Evolutionary conservation across 169 alveolate genomes (phyloP).

Genomic region (Cryptosporidium parvum): DNA sequence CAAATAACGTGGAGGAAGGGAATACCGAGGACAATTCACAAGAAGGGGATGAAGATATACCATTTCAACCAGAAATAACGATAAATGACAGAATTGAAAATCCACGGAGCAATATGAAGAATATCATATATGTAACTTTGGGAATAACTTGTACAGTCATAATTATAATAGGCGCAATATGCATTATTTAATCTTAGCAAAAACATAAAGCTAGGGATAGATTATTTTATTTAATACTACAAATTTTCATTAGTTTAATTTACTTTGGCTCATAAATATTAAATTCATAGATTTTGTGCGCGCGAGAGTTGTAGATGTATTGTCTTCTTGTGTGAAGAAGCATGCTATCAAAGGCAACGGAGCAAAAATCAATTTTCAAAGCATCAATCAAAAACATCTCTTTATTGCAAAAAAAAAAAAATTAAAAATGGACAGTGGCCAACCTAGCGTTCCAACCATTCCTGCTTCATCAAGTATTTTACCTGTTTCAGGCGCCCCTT

Average conservation of each 20-base stretch:
- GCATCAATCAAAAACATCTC: background rate
- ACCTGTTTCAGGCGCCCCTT: slow-evolving; percentile 71
- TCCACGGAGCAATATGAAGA: background rate
- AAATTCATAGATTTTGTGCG: background rate
- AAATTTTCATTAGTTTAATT: background rate
- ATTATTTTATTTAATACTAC: too few species aligned
- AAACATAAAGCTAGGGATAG: background rate
- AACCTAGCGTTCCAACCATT: slow-evolving; percentile 74
- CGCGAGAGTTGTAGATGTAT: background rate
- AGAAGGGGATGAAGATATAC: slow-evolving; percentile 16
- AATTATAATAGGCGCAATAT: slow-evolving; percentile 19
- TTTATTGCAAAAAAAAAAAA: background rate
- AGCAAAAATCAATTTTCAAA: background rate
- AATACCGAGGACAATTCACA: background rate
- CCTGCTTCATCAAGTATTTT: slow-evolving; percentile 67
- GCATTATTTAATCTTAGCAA: background rate
- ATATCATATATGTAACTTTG: slow-evolving; percentile 26
- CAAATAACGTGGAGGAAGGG: background rate
- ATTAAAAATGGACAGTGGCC: slow-evolving; percentile 60
- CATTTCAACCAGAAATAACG: slow-evolving; percentile 48
- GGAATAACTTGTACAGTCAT: slow-evolving; percentile 1
- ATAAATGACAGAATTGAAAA: background rate
- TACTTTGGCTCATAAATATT: background rate
- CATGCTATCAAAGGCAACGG: background rate
- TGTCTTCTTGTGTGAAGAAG: slow-evolving; percentile 60